Conservation (phyloP, 2,329 filamentous ascomycete genomes). For the Ceratocystis lukuohia region DNA sequence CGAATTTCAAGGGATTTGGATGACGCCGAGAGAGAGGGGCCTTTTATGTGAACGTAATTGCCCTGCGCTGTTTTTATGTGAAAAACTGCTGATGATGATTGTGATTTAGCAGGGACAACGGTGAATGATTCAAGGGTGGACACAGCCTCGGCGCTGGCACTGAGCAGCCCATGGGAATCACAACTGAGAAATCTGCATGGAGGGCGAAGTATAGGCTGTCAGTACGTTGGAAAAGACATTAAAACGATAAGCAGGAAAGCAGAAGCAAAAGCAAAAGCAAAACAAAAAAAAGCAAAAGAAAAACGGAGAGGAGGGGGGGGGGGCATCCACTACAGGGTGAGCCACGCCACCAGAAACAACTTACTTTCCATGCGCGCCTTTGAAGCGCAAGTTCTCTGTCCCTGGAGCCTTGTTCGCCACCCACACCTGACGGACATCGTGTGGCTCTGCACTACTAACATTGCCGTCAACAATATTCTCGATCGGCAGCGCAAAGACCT, state of each 20-base stretch:
- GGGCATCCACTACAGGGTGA: too few species aligned
- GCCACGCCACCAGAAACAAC: constrained; percentile 20
- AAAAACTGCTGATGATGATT: constrained; percentile 55
- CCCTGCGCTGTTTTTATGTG: constrained; percentile 60
- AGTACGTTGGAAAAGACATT: constrained; percentile 1
- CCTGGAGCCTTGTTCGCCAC: constrained; percentile 73
- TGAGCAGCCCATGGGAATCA: constrained; percentile 68
- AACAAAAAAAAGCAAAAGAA: too few species aligned
- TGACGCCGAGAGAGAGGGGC: constrained; percentile 32
- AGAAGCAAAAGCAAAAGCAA: background rate
- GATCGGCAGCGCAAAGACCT: constrained; percentile 66
- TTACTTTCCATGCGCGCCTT: constrained; percentile 76
- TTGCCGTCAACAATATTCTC: constrained; percentile 84
- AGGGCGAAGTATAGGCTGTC: background rate
- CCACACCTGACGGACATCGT: constrained; percentile 94
- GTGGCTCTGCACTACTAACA: constrained; percentile 75
- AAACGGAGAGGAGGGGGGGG: too few species aligned
- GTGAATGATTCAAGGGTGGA: constrained; percentile 71
- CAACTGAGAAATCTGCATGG: constrained; percentile 63
- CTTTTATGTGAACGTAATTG: constrained; percentile 53
- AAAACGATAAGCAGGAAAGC: background rate
- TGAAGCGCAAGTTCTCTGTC: constrained; percentile 71
- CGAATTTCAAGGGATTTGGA: constrained; percentile 50
- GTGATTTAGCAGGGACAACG: constrained; percentile 41
- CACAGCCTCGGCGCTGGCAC: constrained; percentile 67